Percentiles rank a stretch among this genome's conserved stretches.
phyloP scores from a whole-genome alignment of 2,329 filamentous ascomycete genomes.

The Paecilomyces dactylethromorphus region DNA sequence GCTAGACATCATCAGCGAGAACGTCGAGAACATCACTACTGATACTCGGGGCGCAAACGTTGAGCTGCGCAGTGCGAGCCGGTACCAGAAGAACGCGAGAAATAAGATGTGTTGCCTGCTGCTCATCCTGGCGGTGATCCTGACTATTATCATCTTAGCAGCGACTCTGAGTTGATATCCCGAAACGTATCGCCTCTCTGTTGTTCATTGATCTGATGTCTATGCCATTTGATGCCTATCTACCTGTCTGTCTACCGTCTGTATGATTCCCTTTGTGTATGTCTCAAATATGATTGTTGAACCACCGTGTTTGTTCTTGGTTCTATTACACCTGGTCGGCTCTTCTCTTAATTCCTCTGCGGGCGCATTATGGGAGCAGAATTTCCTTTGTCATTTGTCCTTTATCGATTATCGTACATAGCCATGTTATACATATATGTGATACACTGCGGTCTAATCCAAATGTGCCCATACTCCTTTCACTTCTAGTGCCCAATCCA shows the following conservation, averaged over 20 bases:
- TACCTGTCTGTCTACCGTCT: background rate
- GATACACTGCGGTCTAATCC: constrained; percentile 7
- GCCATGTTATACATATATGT: constrained; percentile 24
- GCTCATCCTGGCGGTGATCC: constrained; percentile 78
- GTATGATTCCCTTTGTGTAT: constrained; percentile 1
- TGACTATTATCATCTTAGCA: constrained; percentile 84
- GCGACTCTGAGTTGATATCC: constrained; percentile 62
- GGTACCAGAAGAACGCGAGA: constrained; percentile 91
- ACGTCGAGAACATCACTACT: constrained; percentile 74
- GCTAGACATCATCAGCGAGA: constrained; percentile 79
- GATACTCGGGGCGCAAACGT: constrained; percentile 79
- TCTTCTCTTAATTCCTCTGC: background rate
- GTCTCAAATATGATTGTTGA: background rate
- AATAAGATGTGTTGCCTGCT: constrained; percentile 92
- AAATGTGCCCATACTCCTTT: constrained; percentile 16
- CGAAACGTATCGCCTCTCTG: constrained; percentile 16
- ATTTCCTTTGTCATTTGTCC: background rate
- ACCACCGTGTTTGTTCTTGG: background rate
- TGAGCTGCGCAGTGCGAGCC: constrained; percentile 76
- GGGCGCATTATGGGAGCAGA: constrained; percentile 1
- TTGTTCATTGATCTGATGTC: constrained; percentile 8
- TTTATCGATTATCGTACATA: constrained; percentile 25
- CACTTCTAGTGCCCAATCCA: constrained; percentile 15
- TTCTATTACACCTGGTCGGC: background rate
- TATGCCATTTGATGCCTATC: constrained; percentile 2